Conservation (phyloP, 108 stramenopile genomes). For the Skeletonema potamos region DNA sequence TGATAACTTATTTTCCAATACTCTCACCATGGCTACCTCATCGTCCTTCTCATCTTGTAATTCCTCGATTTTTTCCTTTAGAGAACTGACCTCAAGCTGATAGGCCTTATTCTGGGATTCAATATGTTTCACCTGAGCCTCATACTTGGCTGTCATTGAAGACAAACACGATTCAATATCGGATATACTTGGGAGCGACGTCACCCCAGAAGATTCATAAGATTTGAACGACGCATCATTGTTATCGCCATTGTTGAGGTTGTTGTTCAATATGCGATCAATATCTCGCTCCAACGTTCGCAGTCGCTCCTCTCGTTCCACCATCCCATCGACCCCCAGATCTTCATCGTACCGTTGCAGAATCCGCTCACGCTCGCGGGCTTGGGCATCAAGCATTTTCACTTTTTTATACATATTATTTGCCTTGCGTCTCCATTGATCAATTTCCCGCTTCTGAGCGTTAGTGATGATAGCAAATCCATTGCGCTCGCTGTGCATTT, state of each 20-base stretch:
- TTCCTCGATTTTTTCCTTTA: slow-evolving; percentile 16
- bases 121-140: background rate
- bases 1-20: slow-evolving; percentile 8
- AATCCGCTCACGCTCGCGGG: background rate
- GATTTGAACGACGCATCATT: background rate
- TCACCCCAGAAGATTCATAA: background rate
- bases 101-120: background rate
- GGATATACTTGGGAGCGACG: background rate
- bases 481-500: slow-evolving; percentile 12
- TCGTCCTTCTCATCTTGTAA: slow-evolving; percentile 4
- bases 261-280: background rate
- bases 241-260: background rate
- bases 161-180: background rate
- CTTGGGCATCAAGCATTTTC: slow-evolving; percentile 6
- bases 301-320: background rate
- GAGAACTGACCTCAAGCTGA: slow-evolving; percentile 1
- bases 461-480: slow-evolving; percentile 14
- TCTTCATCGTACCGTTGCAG: background rate
- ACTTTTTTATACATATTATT: slow-evolving; percentile 7
- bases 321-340: background rate
- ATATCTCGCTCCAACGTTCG: background rate
- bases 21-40: background rate
- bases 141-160: background rate
- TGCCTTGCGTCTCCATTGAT: slow-evolving; percentile 24
- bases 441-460: slow-evolving; percentile 18